Conservation (phyloP, 345 rosid species). For the Gossypium rotundifolium region DNA sequence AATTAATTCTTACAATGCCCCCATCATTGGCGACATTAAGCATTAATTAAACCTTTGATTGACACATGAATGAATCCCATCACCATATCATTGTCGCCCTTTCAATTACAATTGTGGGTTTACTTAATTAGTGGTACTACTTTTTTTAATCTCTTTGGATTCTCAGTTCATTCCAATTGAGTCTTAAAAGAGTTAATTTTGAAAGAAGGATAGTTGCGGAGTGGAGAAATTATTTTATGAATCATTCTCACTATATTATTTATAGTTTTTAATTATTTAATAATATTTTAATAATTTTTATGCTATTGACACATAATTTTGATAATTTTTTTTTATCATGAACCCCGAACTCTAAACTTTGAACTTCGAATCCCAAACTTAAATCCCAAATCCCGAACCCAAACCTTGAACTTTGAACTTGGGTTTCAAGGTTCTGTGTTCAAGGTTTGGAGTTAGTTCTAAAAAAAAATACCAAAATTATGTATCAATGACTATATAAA, state of each 20-base stretch:
- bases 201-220: too few relatives aligned
- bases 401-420: too few relatives aligned
- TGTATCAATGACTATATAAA: too few relatives aligned
- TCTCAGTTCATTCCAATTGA: background rate
- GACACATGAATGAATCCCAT: slow-evolving; percentile 3
- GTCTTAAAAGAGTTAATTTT: background rate
- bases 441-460: rapidly evolving
- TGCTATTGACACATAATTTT: too few relatives aligned
- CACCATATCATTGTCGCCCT: background rate
- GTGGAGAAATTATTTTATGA: too few relatives aligned
- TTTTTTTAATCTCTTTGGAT: background rate
- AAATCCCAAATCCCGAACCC: rapidly evolving
- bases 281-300: too few relatives aligned
- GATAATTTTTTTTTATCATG: too few relatives aligned
- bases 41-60: slow-evolving; percentile 2
- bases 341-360: rapidly evolving
- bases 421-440: too few relatives aligned
- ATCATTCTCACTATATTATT: too few relatives aligned
- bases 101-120: background rate
- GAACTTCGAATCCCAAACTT: rapidly evolving
- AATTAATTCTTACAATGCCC: background rate
- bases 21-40: background rate
- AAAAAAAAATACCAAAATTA: too few relatives aligned
- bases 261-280: too few relatives aligned
- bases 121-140: background rate